Percentiles rank a stretch among this genome's conserved stretches.
Evolutionary conservation across 2,329 filamentous ascomycete genomes (phyloP).

Genomic region (Atkinsonella hypoxylon): DNA sequence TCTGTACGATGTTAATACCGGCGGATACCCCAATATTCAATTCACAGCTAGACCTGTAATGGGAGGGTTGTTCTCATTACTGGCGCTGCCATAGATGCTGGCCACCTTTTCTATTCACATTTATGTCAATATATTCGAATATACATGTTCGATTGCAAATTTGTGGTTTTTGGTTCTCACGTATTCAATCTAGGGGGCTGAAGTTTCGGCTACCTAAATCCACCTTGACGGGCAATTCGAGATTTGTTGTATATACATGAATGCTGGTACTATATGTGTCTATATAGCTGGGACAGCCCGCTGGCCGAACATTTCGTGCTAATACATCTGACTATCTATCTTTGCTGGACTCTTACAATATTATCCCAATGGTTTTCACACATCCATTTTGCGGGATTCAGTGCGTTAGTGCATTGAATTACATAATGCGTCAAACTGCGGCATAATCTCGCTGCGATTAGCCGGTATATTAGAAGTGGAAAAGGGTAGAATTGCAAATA

Average conservation of each 20-base stretch:
- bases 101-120: not conserved
- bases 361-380: too few species aligned
- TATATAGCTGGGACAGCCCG: not conserved
- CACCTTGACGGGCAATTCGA: not conserved
- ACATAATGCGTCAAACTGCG: too few species aligned
- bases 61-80: conserved; percentile 67
- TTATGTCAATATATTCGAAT: too few species aligned
- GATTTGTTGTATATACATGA: not conserved
- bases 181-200: not conserved
- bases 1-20: conserved; percentile 60
- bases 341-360: too few species aligned
- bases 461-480: too few species aligned
- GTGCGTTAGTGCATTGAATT: too few species aligned
- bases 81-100: conserved; percentile 39
- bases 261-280: not conserved
- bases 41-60: conserved; percentile 73
- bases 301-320: not conserved
- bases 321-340: too few species aligned
- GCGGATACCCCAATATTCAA: conserved; percentile 50
- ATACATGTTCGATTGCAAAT: not conserved
- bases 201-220: not conserved
- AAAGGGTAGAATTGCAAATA: too few species aligned
- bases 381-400: too few species aligned
- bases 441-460: too few species aligned
- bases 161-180: not conserved